A percentile compares a stretch with the other conserved stretches of the same genome.
These are phyloP conservation scores for Kickxella alabastrina DNA, from an alignment of 192 early-diverging fungal species.

Conservation along the genomic window DNA sequence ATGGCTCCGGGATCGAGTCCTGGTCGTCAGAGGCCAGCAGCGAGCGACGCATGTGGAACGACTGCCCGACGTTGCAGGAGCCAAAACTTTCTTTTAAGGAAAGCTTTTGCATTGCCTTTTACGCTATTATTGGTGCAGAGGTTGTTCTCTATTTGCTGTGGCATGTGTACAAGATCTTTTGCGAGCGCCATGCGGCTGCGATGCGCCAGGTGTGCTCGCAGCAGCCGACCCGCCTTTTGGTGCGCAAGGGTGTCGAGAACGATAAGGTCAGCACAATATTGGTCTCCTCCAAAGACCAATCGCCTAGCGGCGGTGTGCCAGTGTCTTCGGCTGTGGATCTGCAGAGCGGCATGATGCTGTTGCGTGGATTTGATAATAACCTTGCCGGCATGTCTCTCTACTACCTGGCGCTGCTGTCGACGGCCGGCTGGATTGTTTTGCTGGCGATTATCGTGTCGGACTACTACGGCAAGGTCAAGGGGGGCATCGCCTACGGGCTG, in stretches of 20 bases:
- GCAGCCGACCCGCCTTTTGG: constrained; percentile 4
- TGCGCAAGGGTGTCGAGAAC: background rate
- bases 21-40: constrained; percentile 19
- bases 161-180: constrained; percentile 53
- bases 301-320: background rate
- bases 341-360: constrained; percentile 44
- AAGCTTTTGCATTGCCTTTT: constrained; percentile 56
- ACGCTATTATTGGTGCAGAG: constrained; percentile 47
- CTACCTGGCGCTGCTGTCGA: constrained; percentile 52
- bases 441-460: constrained; percentile 67
- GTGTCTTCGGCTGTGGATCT: background rate
- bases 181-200: constrained; percentile 14
- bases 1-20: constrained; percentile 3
- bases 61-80: constrained; percentile 50
- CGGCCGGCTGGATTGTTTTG: constrained; percentile 63
- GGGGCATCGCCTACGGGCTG: constrained; percentile 51
- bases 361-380: constrained; percentile 64
- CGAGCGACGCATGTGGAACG: constrained; percentile 37
- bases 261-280: constrained; percentile 14
- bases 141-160: constrained; percentile 48
- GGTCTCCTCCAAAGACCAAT: background rate
- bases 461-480: constrained; percentile 66
- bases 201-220: constrained; percentile 25
- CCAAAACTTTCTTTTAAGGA: constrained; percentile 52
- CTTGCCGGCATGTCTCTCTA: constrained; percentile 53